These are phyloP conservation scores for Actinomortierella ambigua DNA, from an alignment of 371 early-diverging fungal genomes.

Conservation along the genomic window DNA sequence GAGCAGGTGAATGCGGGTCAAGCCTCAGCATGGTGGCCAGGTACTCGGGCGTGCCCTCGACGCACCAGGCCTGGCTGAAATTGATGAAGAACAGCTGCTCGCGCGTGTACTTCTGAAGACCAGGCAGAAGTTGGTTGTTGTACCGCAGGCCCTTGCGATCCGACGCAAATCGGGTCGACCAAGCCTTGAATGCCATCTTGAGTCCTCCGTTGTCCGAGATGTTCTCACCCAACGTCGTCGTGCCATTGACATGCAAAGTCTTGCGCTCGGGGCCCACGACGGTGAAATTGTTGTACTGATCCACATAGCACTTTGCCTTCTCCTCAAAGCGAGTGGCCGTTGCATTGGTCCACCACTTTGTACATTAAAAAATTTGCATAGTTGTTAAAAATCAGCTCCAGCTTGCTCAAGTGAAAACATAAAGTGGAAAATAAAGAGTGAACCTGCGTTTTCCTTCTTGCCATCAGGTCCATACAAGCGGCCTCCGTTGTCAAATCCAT, in stretches of 20 bases:
- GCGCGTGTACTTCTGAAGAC: constrained; percentile 51
- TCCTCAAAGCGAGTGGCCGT: constrained; percentile 56
- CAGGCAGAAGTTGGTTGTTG: constrained; percentile 54
- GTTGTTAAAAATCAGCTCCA: no score
- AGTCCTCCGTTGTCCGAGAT: constrained; percentile 62
- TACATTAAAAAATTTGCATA: no score
- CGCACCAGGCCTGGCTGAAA: constrained; percentile 64
- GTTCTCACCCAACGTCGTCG: constrained; percentile 71
- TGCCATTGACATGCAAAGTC: constrained; percentile 56
- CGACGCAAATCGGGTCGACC: constrained; percentile 42
- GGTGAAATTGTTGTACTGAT: constrained; percentile 66
- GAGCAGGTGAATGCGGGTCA: constrained; percentile 60
- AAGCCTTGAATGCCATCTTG: constrained; percentile 49
- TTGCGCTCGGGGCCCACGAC: constrained; percentile 53
- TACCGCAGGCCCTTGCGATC: constrained; percentile 48
- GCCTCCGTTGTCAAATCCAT: constrained; percentile 63
- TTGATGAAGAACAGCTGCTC: constrained; percentile 67
- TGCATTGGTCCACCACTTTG: constrained; percentile 76
- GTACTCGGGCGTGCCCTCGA: constrained; percentile 50
- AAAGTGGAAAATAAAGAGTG: no score
- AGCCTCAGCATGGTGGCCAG: constrained; percentile 1
- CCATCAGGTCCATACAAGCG: constrained; percentile 56
- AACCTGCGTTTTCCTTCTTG: constrained; percentile 37
- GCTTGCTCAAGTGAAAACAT: no score
- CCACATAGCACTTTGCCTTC: constrained; percentile 61